Conservation (phyloP, 345 rosid genomes). For the Nasturtium officinale region DNA sequence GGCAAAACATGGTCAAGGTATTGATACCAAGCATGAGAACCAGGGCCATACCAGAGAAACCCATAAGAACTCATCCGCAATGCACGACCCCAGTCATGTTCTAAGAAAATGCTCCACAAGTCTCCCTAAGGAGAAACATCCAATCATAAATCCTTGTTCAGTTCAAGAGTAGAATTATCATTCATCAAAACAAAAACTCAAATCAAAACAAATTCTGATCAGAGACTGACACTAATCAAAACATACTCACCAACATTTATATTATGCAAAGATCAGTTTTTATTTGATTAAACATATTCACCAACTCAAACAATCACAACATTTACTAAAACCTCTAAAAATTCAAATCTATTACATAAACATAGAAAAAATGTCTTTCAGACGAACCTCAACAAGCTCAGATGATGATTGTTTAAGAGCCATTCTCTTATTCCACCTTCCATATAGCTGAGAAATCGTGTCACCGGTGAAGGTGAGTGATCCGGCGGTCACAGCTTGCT, state of each 20-base stretch:
- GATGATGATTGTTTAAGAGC: constrained; percentile 34
- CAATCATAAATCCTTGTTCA: neutral
- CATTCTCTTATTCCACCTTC: constrained; percentile 50
- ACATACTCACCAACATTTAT: neutral
- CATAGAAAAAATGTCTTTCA: constrained; percentile 6
- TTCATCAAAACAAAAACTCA: neutral
- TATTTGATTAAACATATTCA: neutral
- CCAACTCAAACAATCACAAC: neutral
- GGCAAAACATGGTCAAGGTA: constrained; percentile 77
- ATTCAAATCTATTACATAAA: neutral
- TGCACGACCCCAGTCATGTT: constrained; percentile 89
- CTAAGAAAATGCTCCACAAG: constrained; percentile 46
- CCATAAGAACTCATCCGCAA: constrained; percentile 91
- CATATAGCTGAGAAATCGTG: constrained; percentile 68
- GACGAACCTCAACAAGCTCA: constrained; percentile 38
- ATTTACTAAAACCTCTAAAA: neutral
- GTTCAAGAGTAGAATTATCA: neutral
- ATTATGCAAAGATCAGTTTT: neutral
- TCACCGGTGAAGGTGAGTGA: constrained; percentile 82
- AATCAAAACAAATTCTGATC: neutral
- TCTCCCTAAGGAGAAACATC: constrained; percentile 47
- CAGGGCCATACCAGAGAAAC: constrained; percentile 86
- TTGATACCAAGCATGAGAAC: constrained; percentile 87
- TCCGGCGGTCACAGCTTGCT: constrained; percentile 82
- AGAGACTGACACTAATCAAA: constrained; percentile 9